A percentile compares a stretch with the other conserved stretches of the same genome.
These are phyloP conservation scores for Penicillium brevicompactum DNA, from an alignment of 2,329 filamentous ascomycete species.

Conservation along the genomic window DNA sequence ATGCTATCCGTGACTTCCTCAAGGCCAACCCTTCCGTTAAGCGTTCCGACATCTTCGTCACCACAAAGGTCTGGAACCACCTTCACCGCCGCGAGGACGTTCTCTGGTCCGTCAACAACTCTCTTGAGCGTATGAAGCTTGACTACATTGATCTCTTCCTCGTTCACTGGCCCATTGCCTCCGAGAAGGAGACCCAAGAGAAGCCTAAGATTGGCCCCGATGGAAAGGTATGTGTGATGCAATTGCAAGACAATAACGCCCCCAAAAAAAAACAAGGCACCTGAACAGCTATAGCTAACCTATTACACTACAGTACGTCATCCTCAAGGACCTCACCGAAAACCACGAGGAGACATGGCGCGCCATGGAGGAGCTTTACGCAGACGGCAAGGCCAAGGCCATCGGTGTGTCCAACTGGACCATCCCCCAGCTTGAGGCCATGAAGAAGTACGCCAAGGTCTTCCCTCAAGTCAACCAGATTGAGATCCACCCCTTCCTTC, in stretches of 20 bases:
- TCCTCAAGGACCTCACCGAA: constrained; percentile 66
- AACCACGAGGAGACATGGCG: constrained; percentile 67
- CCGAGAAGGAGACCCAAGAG: constrained; percentile 53
- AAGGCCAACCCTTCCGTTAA: constrained; percentile 50
- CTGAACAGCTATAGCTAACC: neutral
- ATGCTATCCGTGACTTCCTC: constrained; percentile 58
- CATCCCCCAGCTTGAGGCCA: constrained; percentile 51
- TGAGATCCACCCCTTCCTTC: constrained; percentile 52
- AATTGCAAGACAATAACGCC: neutral
- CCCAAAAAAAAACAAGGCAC: neutral
- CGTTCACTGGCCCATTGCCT: constrained; percentile 54
- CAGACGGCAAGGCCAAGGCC: constrained; percentile 63
- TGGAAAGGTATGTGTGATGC: constrained; percentile 47
- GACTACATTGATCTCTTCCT: constrained; percentile 74
- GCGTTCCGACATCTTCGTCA: constrained; percentile 54
- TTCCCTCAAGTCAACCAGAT: constrained; percentile 49
- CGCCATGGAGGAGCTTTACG: constrained; percentile 63
- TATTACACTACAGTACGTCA: constrained; percentile 52
- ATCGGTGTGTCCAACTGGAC: constrained; percentile 81
- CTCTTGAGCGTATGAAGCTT: constrained; percentile 66
- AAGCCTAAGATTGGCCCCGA: constrained; percentile 53
- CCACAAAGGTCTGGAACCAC: constrained; percentile 58
- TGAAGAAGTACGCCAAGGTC: constrained; percentile 47
- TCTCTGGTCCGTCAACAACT: constrained; percentile 57
- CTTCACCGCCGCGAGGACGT: constrained; percentile 52